Base-by-base conservation (phyloP, 352 stramenopile species). In the Phytophthora gonapodyides region DNA sequence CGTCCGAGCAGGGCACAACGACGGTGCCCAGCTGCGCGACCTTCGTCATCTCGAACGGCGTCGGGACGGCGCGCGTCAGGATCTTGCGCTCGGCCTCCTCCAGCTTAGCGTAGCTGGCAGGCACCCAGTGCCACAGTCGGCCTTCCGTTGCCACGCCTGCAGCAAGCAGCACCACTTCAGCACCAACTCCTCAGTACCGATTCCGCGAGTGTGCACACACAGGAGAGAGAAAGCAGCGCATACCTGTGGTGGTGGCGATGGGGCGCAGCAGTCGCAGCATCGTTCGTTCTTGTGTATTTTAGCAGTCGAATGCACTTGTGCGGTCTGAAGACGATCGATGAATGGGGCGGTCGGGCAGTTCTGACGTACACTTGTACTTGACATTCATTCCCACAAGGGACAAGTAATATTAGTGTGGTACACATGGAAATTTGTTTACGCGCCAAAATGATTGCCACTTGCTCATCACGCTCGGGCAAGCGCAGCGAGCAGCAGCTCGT, bases 11-110 rank as follows among this genome's bases (percentile, higher is more conserved):
- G 0, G 86, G 86, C 17, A 95, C 83, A 19, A 93, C 70, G 4
- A 95, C 80, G 7, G 86, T 95, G 33, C 86, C 86, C 34, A 95
- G 76, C 31, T 73, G 73, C 30, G 83, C 86, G 13, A 95, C 72
- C 57, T 93, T 92, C 51, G 75, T 91, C 78, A 93, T 89, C 55
- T 91, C 74, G 43, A 91, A 93, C 5, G 71, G 57, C 10, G 72
- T 61, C 5, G 63, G 65, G 37, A 92, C 70, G 1, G 57, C 62
- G 15, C 73, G 50, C 52, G 79, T 65, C 5, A 92, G 68, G 36
- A 95, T 85, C 60, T 75, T 75, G 46, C 72, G 76, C 67, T 95
- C 86, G 2, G 69, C 65, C 33, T 78, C 67, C 51, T 91, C 80
- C 12, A 95, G 73, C 37, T 77, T 79, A 19, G 67, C 53, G 58